phyloP scores from a whole-genome alignment of 2,329 filamentous ascomycete genomes.

The Mycosphaerella sp. region DNA sequence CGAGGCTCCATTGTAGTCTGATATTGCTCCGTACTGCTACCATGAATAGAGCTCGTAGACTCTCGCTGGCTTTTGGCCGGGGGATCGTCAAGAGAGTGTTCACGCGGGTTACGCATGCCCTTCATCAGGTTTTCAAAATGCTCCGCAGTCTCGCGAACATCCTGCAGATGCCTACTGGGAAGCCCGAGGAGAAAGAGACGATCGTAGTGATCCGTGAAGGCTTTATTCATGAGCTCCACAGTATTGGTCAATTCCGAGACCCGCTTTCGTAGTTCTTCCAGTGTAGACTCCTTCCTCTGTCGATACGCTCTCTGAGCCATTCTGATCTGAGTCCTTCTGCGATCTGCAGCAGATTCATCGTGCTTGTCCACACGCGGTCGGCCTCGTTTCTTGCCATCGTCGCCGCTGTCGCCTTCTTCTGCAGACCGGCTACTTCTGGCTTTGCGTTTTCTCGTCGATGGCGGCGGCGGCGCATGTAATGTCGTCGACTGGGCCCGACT shows the following conservation, averaged over 20 bases:
- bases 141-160: slow-evolving; percentile 20
- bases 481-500: not conserved
- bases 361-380: slow-evolving; percentile 68
- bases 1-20: slow-evolving; percentile 12
- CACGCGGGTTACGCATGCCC: slow-evolving; percentile 21
- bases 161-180: slow-evolving; percentile 16
- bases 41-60: slow-evolving; percentile 2
- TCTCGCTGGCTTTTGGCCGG: not conserved
- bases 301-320: slow-evolving; percentile 81
- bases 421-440: slow-evolving; percentile 13
- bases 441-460: slow-evolving; percentile 13
- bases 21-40: not conserved
- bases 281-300: slow-evolving; percentile 75
- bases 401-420: slow-evolving; percentile 19
- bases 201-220: slow-evolving; percentile 49
- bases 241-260: slow-evolving; percentile 62
- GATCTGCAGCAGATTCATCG: slow-evolving; percentile 70
- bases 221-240: slow-evolving; percentile 67
- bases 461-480: not conserved
- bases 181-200: slow-evolving; percentile 19
- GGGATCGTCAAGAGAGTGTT: slow-evolving; percentile 8
- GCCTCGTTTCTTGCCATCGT: slow-evolving; percentile 53
- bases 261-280: slow-evolving; percentile 63
- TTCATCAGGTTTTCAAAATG: slow-evolving; percentile 22
- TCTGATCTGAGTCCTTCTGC: slow-evolving; percentile 78